Evolutionary conservation across 2,329 filamentous ascomycete genomes (phyloP).

Genomic region (Fusarium papillatum): DNA sequence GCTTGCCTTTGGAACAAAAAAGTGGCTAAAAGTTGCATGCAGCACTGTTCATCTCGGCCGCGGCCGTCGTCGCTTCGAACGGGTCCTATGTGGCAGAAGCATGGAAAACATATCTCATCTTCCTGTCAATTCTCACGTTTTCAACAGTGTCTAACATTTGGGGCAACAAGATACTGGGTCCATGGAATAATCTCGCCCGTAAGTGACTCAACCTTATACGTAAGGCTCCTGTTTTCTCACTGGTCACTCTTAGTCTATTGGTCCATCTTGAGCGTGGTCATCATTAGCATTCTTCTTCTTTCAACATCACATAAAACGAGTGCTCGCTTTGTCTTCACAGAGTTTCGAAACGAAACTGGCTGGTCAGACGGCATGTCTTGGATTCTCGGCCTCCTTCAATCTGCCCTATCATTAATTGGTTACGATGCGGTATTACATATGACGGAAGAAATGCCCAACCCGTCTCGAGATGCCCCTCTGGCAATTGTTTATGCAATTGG

Average conservation of each 20-base stretch:
- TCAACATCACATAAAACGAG: too few relatives aligned
- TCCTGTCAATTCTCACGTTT: constrained; percentile 43
- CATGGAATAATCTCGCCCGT: constrained; percentile 58
- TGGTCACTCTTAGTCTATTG: too few relatives aligned
- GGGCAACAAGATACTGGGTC: constrained; percentile 55
- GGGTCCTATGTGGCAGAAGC: constrained; percentile 53
- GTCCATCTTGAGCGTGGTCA: too few relatives aligned
- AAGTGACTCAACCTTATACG: not conserved
- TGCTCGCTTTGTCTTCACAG: too few relatives aligned
- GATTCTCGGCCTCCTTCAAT: too few relatives aligned
- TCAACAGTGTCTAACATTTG: constrained; percentile 53
- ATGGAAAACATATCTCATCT: constrained; percentile 59
- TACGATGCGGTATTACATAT: constrained; percentile 57
- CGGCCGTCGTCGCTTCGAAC: constrained; percentile 54
- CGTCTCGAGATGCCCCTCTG: constrained; percentile 54
- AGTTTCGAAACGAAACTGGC: too few relatives aligned
- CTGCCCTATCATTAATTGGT: too few relatives aligned
- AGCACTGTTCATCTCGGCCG: constrained; percentile 57
- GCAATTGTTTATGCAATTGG: constrained; percentile 55
- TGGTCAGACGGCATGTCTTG: too few relatives aligned
- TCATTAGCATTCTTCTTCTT: too few relatives aligned
- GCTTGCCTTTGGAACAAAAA: too few relatives aligned
- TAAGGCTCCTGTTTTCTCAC: too few relatives aligned
- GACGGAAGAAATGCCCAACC: constrained; percentile 60
- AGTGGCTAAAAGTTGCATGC: not conserved